Evolutionary conservation across 768 basidiomycete genomes (phyloP).

Genomic region (Pisolithus sp.): DNA sequence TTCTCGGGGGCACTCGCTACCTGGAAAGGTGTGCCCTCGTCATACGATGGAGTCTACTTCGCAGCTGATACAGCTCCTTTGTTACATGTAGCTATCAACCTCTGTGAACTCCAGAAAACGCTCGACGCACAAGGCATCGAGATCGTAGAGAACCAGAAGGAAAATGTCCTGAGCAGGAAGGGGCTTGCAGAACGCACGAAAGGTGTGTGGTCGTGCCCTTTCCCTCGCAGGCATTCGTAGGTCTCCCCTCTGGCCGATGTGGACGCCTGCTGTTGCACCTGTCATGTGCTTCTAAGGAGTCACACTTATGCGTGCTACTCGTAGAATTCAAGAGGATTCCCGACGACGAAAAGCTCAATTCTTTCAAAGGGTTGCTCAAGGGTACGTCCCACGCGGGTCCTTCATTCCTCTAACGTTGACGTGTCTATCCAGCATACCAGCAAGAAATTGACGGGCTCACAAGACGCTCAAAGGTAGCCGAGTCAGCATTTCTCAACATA

Average conservation of each 20-base stretch:
- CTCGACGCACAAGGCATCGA: conserved; percentile 91
- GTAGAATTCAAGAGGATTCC: conserved; percentile 95
- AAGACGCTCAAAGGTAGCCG: conserved; percentile 83
- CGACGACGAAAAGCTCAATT: conserved; percentile 79
- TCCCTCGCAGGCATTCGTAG: background rate
- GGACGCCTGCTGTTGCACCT: background rate
- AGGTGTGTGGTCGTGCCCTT: conserved; percentile 42
- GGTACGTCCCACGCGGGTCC: conserved; percentile 34
- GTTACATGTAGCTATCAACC: conserved; percentile 63
- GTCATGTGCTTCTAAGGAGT: background rate
- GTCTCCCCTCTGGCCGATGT: background rate
- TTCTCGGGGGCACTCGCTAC: conserved; percentile 89
- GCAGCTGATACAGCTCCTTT: background rate
- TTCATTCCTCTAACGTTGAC: background rate
- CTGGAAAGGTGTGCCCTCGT: conserved; percentile 69
- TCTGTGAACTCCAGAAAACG: conserved; percentile 86
- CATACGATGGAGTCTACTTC: background rate
- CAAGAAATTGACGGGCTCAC: conserved; percentile 94
- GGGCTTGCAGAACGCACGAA: conserved; percentile 93
- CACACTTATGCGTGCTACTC: background rate
- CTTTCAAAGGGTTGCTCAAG: conserved; percentile 89
- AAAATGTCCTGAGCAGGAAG: conserved; percentile 90
- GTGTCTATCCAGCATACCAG: conserved; percentile 68
- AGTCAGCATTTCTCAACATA: conserved; percentile 93
- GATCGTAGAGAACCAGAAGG: conserved; percentile 97